Evolutionary conservation across 768 basidiomycete species (phyloP), one percentile per base, ranked within the genome.

Genomic region (Paxillus ammoniavirescens): DNA sequence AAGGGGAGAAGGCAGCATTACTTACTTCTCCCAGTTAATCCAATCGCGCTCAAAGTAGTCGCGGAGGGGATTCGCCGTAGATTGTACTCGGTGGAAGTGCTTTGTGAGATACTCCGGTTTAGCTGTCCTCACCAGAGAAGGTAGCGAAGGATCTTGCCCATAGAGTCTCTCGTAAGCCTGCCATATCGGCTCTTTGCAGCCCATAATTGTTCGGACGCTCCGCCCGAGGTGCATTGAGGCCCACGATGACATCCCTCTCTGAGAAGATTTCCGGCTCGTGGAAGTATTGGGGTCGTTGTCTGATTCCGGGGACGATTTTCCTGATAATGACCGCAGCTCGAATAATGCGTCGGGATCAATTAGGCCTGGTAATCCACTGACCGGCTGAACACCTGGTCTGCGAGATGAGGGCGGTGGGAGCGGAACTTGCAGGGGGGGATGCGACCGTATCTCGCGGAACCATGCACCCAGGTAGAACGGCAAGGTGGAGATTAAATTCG

Each of bases 151-250:
- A 23, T 74, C 73, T 40, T 74, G 77, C 2, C 69, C 65, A 36
- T 60, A 63, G 42, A 66, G 70, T 47, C 70, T 26, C 26, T 26
- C 26, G 26, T 26, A 26, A 64, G 84, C 84, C 18, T 69, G 66
- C 80, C 81, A 87, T 38, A 91, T 81, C 17, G 84, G 80, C 38
- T 87, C 86, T 61, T 87, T 87, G 72, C 87, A 90, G 14, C 77
- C 80, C 23, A 67, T 61, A 23, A 89, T 76, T 17, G 78, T 80
- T 30, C 74, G 75, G 8, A 89, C 79, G 26, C 73, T 78, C 55
- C 77, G 79, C 12, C 81, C 81, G 9, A 91, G 74, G 63, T 89
- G 87, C 79, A 91, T 84, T 26, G 77, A 70, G n/a, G 76, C 75
- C 71, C 78, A 82, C 18, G 73, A 70, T 15, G 76, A 68, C 42